These are phyloP conservation scores for Leccinum insolens DNA, from an alignment of 1,284 basidiomycete species.

Conservation along the genomic window DNA sequence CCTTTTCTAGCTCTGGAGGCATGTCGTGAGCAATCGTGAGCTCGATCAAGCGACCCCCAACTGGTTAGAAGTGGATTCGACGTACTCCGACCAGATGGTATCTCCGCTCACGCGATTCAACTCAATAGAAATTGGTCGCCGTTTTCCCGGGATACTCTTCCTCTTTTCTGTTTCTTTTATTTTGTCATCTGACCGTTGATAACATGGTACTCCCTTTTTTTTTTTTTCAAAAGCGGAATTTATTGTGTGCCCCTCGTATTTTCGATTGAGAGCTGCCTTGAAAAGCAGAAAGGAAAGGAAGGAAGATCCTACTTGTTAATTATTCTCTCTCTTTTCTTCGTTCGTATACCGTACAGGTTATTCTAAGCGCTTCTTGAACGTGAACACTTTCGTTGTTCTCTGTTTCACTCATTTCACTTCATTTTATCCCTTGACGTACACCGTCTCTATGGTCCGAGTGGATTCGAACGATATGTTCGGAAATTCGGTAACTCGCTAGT, in stretches of 20 bases:
- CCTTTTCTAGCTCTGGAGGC: conserved; percentile 3
- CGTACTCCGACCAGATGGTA: conserved; percentile 5
- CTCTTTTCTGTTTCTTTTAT: background rate
- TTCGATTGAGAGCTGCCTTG: conserved; percentile 1
- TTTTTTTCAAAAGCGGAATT: background rate
- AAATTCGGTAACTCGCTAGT: background rate
- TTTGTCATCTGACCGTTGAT: background rate
- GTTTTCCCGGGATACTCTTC: conserved; percentile 4
- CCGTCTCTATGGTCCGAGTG: background rate
- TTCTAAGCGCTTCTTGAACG: background rate
- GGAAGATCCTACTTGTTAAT: background rate
- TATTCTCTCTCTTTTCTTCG: background rate
- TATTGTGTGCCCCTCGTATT: background rate
- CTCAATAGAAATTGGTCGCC: conserved; percentile 13
- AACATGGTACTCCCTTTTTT: background rate
- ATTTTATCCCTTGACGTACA: background rate
- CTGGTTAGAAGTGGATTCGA: conserved; percentile 1
- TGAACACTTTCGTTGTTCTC: background rate
- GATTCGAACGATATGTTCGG: background rate
- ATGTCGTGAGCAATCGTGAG: conserved; percentile 8
- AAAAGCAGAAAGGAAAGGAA: conserved; percentile 6
- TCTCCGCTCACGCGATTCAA: conserved; percentile 9
- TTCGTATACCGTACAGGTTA: background rate
- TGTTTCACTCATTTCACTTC: background rate
- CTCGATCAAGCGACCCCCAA: conserved; percentile 7